Evolutionary conservation across 2,329 filamentous ascomycete species (phyloP).

Genomic region (Apiospora marii): DNA sequence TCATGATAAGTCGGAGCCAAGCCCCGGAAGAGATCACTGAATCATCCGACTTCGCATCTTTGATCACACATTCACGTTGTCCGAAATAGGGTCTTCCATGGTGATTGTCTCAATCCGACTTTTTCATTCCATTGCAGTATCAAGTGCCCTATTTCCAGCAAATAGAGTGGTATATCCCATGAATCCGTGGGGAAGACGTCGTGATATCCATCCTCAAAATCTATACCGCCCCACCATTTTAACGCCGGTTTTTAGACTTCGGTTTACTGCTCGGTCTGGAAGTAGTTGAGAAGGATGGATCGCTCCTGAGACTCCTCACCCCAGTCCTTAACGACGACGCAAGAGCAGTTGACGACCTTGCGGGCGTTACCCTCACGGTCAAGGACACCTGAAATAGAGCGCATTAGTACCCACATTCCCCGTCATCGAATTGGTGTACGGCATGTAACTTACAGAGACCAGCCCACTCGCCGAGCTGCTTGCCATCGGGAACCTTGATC

Average conservation of each 20-base stretch:
- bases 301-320: conserved; percentile 99
- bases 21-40: background rate
- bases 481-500: conserved; percentile 99
- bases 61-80: background rate
- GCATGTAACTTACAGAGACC: conserved; percentile 87
- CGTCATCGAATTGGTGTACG: background rate
- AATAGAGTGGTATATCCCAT: conserved; percentile 36
- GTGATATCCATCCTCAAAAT: conserved; percentile 36
- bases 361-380: conserved; percentile 99
- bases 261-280: conserved; percentile 85
- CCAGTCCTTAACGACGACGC: conserved; percentile 99
- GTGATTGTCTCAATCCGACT: conserved; percentile 27
- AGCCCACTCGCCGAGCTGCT: conserved; percentile 99
- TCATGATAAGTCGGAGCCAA: background rate
- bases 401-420: background rate
- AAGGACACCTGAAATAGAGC: conserved; percentile 76
- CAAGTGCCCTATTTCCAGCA: conserved; percentile 23
- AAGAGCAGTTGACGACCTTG: conserved; percentile 99
- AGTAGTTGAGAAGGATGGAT: conserved; percentile 99
- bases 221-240: conserved; percentile 37
- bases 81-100: background rate
- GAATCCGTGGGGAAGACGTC: conserved; percentile 35
- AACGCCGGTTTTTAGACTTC: conserved; percentile 43
- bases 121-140: conserved; percentile 49
- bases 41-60: background rate